Base-by-base conservation (phyloP, 768 basidiomycete species). In the Suillus plorans region DNA sequence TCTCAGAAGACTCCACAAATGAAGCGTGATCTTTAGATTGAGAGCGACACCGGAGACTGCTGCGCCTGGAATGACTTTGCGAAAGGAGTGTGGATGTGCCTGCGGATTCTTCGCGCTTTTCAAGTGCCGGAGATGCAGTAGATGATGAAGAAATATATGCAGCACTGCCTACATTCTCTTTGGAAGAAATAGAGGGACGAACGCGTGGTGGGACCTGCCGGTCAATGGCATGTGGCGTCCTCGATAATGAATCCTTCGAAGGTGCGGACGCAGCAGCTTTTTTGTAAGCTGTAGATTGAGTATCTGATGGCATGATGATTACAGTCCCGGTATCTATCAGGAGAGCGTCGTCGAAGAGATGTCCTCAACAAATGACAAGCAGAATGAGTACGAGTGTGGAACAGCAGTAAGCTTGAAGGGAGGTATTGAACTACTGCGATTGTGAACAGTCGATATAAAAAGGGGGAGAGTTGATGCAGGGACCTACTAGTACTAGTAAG, bases 141-240 rank as follows among this genome's bases (percentile, higher is more conserved):
- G 58, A 59, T 20, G 58, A 59, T 28, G 58, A 22, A 42, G 58
- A 59, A 25, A 20, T 20, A 2, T 41, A 59, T 42, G 12, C 13
- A 7, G 58, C 58, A 59, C 58, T 31, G 58, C 58, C 58, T 20
- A 28, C 18, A 8, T 59, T 59, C 28, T 59, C 41, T 59, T 59
- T 59, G 58, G 39, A 59, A 59, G 41, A 20, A 13, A 41, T 41
- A 25, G 39, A 28, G 25, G 58, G 39, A 59, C 31, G 58, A 59
- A 59, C 18, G 18, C 39, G 41, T 42, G 58, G 58, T 28, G 14
- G 9, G 22, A 41, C 36, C 57, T 58, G 57, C 58, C 41, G 39
- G 41, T 42, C 58, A 59, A 25, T 18, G 22, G 61, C 58, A 42
- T 42, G 72, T 36, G 67, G 63, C 53, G 58, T 20, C 41, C 13